Evolutionary conservation across 1,284 basidiomycete species (phyloP).

Genomic region (Pisolithus thermaeus): DNA sequence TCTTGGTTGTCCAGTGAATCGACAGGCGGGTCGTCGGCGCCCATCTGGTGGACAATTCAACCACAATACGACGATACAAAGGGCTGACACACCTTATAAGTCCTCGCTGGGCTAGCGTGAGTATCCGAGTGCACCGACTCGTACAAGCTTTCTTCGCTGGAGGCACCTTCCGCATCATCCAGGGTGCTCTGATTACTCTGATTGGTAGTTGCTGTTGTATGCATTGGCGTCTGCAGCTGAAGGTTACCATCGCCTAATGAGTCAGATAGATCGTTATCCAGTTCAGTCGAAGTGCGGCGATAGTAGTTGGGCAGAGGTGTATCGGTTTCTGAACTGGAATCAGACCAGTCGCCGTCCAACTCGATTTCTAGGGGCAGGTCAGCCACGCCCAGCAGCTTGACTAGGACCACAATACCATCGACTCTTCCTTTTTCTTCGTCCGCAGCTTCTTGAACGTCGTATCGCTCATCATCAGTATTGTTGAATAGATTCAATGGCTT

Average conservation of each 20-base stretch:
- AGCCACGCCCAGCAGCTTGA: neutral
- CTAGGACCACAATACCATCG: neutral
- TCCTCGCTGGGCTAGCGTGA: no score
- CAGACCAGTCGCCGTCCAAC: neutral
- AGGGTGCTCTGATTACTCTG: neutral
- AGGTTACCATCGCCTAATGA: no score
- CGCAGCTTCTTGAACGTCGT: neutral
- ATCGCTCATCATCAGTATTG: neutral
- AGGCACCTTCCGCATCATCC: neutral
- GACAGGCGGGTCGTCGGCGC: neutral
- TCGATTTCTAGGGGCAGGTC: neutral
- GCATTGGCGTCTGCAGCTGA: neutral
- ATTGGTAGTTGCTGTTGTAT: neutral
- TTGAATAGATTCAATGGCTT: neutral
- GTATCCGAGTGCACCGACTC: neutral
- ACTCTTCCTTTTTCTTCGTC: neutral
- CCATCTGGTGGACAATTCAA: neutral
- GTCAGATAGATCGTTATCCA: neutral
- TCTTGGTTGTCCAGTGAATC: conserved; percentile 12
- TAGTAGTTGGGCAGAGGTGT: neutral
- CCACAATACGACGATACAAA: no score
- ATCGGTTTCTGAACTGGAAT: neutral
- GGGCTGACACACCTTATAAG: neutral
- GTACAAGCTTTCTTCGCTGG: neutral
- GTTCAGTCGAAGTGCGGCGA: no score